A percentile compares a stretch with the other conserved stretches of the same genome.
Conservation (phyloP, 1,284 basidiomycete genomes). For the Porogramme epimiltina region DNA sequence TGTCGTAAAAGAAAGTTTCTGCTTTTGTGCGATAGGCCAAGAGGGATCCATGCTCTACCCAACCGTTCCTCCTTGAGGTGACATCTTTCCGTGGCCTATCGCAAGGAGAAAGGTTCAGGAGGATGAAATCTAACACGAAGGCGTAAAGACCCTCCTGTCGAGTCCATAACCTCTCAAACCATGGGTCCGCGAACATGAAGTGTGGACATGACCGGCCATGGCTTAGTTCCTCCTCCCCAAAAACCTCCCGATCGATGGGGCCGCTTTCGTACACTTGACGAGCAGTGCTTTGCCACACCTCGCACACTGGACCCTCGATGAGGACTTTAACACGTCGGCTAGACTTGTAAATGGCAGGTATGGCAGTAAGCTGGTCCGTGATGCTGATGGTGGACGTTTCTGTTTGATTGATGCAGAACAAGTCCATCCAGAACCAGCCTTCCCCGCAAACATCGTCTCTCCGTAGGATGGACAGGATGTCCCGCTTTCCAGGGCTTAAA, state of each 20-base stretch:
- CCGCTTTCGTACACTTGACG: neutral
- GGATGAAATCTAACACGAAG: neutral
- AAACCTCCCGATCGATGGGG: neutral
- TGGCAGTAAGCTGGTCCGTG: neutral
- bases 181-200: neutral
- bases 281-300: neutral
- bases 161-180: constrained; percentile 1
- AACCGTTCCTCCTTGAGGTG: no score
- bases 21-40: neutral
- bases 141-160: neutral
- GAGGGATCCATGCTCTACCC: neutral
- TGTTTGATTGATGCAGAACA: neutral
- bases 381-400: neutral
- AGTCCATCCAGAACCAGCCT: constrained; percentile 4
- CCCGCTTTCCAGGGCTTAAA: neutral
- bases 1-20: neutral
- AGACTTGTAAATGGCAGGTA: neutral
- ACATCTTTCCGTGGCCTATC: no score
- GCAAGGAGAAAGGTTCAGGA: neutral
- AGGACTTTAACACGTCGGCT: constrained; percentile 1
- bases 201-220: neutral
- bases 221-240: neutral
- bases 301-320: neutral
- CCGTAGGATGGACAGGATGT: constrained; percentile 2
- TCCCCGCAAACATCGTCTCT: neutral